Conservation (phyloP, 169 alveolate genomes). For the Plasmodium vivax region DNA sequence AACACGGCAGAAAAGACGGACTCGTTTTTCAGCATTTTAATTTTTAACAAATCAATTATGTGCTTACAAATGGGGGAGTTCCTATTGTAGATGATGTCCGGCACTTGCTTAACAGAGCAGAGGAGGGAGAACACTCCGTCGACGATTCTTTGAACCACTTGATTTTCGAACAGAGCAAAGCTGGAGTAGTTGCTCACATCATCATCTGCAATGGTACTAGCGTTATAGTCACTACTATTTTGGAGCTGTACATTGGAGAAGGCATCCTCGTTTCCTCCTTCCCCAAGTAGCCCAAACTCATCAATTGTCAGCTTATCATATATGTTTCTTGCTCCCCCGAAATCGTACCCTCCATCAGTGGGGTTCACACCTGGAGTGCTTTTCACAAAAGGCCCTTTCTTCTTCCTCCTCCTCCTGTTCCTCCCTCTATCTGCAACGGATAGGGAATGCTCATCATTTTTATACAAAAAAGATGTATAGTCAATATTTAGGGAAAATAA, state of each 20-base stretch:
- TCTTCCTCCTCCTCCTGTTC: constrained; percentile 72
- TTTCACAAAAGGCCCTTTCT: constrained; percentile 8
- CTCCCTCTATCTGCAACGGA: not conserved
- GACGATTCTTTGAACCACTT: constrained; percentile 9
- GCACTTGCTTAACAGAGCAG: constrained; percentile 38
- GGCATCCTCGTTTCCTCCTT: not conserved
- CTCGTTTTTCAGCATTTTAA: constrained; percentile 31
- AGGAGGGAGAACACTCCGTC: constrained; percentile 47
- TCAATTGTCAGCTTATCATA: constrained; percentile 31
- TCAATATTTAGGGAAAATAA: constrained; percentile 90
- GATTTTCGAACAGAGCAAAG: constrained; percentile 13
- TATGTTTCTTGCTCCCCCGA: not conserved
- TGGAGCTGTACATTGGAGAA: not conserved
- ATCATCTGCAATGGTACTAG: not conserved
- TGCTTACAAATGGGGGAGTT: constrained; percentile 39
- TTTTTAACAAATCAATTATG: constrained; percentile 41
- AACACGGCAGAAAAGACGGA: constrained; percentile 44
- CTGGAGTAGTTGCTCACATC: not conserved
- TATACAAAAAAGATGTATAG: constrained; percentile 85
- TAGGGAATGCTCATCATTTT: constrained; percentile 73
- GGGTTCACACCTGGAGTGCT: not conserved
- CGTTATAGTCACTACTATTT: not conserved
- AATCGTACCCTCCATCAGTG: not conserved
- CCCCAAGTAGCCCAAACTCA: not conserved
- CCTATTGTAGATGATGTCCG: constrained; percentile 51